phyloP scores from a whole-genome alignment of 139 green algal genomes.

The Raphidocelis subcapitata region DNA sequence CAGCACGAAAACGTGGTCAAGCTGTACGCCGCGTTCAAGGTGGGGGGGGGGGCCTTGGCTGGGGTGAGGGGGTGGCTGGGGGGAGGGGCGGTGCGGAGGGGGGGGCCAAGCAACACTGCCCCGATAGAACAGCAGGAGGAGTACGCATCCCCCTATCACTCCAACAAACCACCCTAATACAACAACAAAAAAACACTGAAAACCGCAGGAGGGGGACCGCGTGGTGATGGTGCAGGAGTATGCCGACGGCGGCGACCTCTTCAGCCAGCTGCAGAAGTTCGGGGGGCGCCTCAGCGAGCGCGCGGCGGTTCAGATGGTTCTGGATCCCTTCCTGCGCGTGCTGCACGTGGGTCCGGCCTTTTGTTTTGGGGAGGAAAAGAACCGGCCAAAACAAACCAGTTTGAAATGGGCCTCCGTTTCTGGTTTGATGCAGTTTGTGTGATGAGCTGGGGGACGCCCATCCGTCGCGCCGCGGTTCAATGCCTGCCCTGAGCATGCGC shows the following conservation, averaged over 20 bases:
- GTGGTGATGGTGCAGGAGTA: slow-evolving; percentile 43
- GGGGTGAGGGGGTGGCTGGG: too few relatives aligned
- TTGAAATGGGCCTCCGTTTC: neutral
- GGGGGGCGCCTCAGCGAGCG: slow-evolving; percentile 31
- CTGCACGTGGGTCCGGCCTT: slow-evolving; percentile 58
- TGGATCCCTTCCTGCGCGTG: slow-evolving; percentile 38
- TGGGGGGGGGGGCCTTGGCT: too few relatives aligned
- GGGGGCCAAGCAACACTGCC: too few relatives aligned
- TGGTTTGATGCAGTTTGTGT: neutral
- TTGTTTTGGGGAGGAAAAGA: slow-evolving; percentile 49
- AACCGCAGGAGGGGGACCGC: slow-evolving; percentile 27
- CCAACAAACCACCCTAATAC: neutral
- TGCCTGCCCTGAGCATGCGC: neutral
- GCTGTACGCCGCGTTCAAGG: slow-evolving; percentile 56
- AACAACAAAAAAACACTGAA: neutral
- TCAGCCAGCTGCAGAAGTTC: slow-evolving; percentile 21
- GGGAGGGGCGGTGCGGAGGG: too few relatives aligned
- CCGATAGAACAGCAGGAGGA: too few relatives aligned
- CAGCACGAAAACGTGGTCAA: slow-evolving; percentile 56
- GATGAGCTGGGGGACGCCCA: neutral
- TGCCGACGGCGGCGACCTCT: slow-evolving; percentile 33
- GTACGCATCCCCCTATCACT: too few relatives aligned
- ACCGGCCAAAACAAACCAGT: neutral
- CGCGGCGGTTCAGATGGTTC: slow-evolving; percentile 21
- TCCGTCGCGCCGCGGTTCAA: neutral